Evolutionary conservation across 768 basidiomycete species (phyloP).

Genomic region (Psilocybe cubensis): DNA sequence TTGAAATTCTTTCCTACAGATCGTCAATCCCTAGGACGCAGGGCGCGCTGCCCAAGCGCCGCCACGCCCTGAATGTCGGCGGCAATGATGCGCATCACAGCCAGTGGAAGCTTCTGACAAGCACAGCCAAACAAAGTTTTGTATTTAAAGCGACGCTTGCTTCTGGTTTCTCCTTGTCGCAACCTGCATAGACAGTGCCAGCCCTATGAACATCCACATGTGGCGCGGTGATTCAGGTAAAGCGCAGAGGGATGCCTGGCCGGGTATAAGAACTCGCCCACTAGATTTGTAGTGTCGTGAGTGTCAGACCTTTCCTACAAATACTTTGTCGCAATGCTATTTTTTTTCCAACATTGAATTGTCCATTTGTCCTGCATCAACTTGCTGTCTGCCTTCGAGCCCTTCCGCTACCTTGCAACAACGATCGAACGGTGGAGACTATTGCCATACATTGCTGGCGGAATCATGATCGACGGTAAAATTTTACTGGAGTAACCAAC

Average conservation of each 20-base stretch:
- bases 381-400: too few relatives aligned
- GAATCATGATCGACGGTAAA: neutral
- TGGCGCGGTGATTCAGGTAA: conserved; percentile 69
- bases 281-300: conserved; percentile 51
- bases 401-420: too few relatives aligned
- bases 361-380: too few relatives aligned
- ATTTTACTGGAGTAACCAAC: neutral
- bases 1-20: too few relatives aligned
- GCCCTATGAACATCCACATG: conserved; percentile 43
- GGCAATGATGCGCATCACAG: too few relatives aligned
- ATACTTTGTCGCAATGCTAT: conserved; percentile 2
- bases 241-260: conserved; percentile 62
- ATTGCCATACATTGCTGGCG: neutral
- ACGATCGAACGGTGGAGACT: neutral
- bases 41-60: too few relatives aligned
- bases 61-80: too few relatives aligned
- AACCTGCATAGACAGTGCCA: conserved; percentile 77
- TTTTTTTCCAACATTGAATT: neutral
- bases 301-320: conserved; percentile 74
- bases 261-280: conserved; percentile 65
- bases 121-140: conserved; percentile 3
- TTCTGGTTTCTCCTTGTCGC: conserved; percentile 39
- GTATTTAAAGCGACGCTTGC: conserved; percentile 11
- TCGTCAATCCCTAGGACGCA: too few relatives aligned
- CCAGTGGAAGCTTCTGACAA: conserved; percentile 1